Conservation (phyloP, 2,329 filamentous ascomycete species). For the Ascochyta fabae region DNA sequence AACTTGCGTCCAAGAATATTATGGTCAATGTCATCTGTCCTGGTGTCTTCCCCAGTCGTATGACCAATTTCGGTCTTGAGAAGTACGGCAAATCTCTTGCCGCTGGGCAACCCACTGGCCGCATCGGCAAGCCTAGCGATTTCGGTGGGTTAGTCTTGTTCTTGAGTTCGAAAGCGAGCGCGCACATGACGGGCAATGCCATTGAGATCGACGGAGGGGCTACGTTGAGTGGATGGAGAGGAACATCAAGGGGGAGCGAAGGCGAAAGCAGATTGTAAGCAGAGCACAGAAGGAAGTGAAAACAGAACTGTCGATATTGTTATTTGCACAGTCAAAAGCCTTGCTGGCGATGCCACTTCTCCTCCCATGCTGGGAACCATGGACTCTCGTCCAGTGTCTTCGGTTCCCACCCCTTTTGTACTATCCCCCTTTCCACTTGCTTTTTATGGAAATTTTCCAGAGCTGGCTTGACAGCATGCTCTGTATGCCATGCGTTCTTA, state of each 20-base stretch:
- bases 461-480: slow-evolving; percentile 72
- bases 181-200: slow-evolving; percentile 57
- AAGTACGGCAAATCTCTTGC: slow-evolving; percentile 58
- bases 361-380: slow-evolving; percentile 77
- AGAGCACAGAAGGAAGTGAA: not conserved
- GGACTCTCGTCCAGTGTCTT: slow-evolving; percentile 76
- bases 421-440: slow-evolving; percentile 68
- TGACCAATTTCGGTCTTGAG: slow-evolving; percentile 61
- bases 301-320: not conserved
- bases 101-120: slow-evolving; percentile 54
- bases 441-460: slow-evolving; percentile 69
- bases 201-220: slow-evolving; percentile 58
- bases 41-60: slow-evolving; percentile 59
- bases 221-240: slow-evolving; percentile 52
- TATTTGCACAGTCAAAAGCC: slow-evolving; percentile 55
- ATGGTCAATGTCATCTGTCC: slow-evolving; percentile 57
- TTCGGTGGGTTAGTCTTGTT: slow-evolving; percentile 57
- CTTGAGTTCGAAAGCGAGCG: slow-evolving; percentile 46
- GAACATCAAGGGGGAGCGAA: slow-evolving; percentile 29
- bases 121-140: slow-evolving; percentile 57
- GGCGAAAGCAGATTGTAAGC: slow-evolving; percentile 27
- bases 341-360: slow-evolving; percentile 72
- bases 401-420: slow-evolving; percentile 68
- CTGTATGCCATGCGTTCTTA: slow-evolving; percentile 81
- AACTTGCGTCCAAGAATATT: slow-evolving; percentile 60